Base-by-base conservation (phyloP, 139 green algal genomes). In the Mychonastes homosphaera region DNA sequence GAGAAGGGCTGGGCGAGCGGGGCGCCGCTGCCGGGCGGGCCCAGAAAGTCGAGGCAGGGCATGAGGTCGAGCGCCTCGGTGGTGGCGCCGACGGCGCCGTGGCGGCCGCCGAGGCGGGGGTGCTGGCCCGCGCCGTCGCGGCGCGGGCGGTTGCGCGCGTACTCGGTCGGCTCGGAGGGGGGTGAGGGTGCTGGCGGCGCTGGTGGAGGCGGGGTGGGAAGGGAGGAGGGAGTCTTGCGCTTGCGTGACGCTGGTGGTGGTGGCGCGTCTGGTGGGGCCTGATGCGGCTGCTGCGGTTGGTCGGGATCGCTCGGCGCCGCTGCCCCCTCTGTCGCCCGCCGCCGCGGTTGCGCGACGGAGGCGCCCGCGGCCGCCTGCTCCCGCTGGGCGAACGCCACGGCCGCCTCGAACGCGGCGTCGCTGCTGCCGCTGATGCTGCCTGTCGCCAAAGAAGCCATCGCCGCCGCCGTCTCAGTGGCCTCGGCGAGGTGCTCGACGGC, bases 31-130 rank as follows among this genome's bases (percentile, higher is more conserved):
- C 76, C 79, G 1, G 73, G 53, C 8, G 65, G 58, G 2, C 82
- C 80, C 41, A 76, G 38, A 66, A 84, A 92, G 19, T 85, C 70
- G 13, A 52, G 45, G 36, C 67, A 76, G 35, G 50, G 44, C 4
- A 84, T 66, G 45, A 90, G 74, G 45, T 89, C 72, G 27, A 84
- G 62, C 19, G 60, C 74, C 63, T 89, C 83, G 4, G 65, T 80
- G 21, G 83, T 87, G 16, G 52, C 53, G 0, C 77, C 83, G 76
- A 86, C 57, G 30, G 70, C 55, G 5, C 65, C 40, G 38, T 70
- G 56, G 30, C 50, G 45, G 3, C 64, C 50, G n/a, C n/a, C 83
- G 76, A 86, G 59, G 30, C 71, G 58, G 5, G 65, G 36, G 38
- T 70, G 56, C 35, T 54, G 45, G 3, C 64, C 50, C 41, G 56